Conservation (phyloP, 345 rosid genomes). For the Iberis pinnata region DNA sequence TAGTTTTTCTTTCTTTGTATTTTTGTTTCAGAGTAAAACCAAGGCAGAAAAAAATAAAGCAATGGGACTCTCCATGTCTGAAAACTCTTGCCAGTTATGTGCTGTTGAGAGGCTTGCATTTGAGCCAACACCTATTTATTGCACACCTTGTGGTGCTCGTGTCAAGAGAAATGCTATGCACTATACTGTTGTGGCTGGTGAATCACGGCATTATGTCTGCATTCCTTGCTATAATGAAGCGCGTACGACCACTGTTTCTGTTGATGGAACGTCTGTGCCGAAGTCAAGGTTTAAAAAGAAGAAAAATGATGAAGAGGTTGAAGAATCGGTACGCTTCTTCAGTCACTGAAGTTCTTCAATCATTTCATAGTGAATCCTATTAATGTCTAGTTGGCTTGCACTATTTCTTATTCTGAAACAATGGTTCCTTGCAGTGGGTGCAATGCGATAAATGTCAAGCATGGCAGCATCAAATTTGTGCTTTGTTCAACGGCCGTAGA, state of each 20-base stretch:
- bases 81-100: slow-evolving; percentile 95
- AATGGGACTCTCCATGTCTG: slow-evolving; percentile 93
- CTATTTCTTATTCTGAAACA: slow-evolving; percentile 8
- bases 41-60: slow-evolving; percentile 97
- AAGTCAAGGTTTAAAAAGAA: slow-evolving; percentile 90
- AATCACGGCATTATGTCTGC: slow-evolving; percentile 84
- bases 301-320: slow-evolving; percentile 98
- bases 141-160: slow-evolving; percentile 93
- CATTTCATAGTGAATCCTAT: neutral
- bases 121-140: slow-evolving; percentile 96
- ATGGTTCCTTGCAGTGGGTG: slow-evolving; percentile 77
- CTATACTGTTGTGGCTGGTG: slow-evolving; percentile 84
- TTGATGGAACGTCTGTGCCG: slow-evolving; percentile 60
- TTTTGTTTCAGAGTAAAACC: slow-evolving; percentile 66
- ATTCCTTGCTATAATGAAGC: slow-evolving; percentile 92
- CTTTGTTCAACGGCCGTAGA: slow-evolving; percentile 89
- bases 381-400: slow-evolving; percentile 7
- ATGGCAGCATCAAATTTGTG: slow-evolving; percentile 99
- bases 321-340: slow-evolving; percentile 77
- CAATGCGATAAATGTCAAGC: slow-evolving; percentile 99
- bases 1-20: slow-evolving; percentile 17
- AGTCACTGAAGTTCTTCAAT: neutral
- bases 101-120: slow-evolving; percentile 98
- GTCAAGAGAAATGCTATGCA: slow-evolving; percentile 94
- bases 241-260: slow-evolving; percentile 65